Percentiles rank a stretch among this genome's conserved stretches.
phyloP scores from a whole-genome alignment of 2,329 filamentous ascomycete species.

The Fusarium acutatum region DNA sequence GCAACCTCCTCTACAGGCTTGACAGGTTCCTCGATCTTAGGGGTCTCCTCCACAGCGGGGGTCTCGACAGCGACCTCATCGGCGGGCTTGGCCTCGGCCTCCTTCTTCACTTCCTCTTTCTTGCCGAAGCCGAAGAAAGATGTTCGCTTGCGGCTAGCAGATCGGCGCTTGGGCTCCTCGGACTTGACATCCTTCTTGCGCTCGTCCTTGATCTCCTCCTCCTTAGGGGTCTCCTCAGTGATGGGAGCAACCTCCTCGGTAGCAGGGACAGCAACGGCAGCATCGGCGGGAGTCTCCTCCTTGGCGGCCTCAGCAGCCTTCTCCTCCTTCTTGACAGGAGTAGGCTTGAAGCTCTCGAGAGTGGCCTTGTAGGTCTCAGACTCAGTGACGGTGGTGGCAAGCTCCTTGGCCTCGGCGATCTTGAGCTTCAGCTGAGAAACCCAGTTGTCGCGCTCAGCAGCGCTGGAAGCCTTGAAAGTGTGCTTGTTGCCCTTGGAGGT shows the following conservation, averaged over 20 bases:
- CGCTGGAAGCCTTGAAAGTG: conserved; percentile 82
- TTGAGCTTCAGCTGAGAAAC: conserved; percentile 83
- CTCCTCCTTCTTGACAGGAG: conserved; percentile 54
- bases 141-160: conserved; percentile 70
- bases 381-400: conserved; percentile 75
- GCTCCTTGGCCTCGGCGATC: conserved; percentile 84
- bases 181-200: conserved; percentile 58
- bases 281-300: conserved; percentile 43
- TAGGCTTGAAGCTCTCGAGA: conserved; percentile 73
- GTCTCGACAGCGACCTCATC: conserved; percentile 44
- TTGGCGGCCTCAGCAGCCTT: conserved; percentile 48
- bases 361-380: conserved; percentile 90
- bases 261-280: conserved; percentile 42
- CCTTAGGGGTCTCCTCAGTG: conserved; percentile 48
- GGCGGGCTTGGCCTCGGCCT: conserved; percentile 51
- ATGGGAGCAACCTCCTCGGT: conserved; percentile 34
- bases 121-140: conserved; percentile 71
- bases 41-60: conserved; percentile 47
- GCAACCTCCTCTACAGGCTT: conserved; percentile 50
- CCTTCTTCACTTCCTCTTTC: conserved; percentile 62
- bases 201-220: conserved; percentile 49
- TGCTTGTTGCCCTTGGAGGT: conserved; percentile 89
- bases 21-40: conserved; percentile 65
- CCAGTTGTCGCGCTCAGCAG: conserved; percentile 91
- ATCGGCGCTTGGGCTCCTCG: conserved; percentile 69